Evolutionary conservation across 2,329 filamentous ascomycete genomes (phyloP).

Genomic region (Colletotrichum sp.): DNA sequence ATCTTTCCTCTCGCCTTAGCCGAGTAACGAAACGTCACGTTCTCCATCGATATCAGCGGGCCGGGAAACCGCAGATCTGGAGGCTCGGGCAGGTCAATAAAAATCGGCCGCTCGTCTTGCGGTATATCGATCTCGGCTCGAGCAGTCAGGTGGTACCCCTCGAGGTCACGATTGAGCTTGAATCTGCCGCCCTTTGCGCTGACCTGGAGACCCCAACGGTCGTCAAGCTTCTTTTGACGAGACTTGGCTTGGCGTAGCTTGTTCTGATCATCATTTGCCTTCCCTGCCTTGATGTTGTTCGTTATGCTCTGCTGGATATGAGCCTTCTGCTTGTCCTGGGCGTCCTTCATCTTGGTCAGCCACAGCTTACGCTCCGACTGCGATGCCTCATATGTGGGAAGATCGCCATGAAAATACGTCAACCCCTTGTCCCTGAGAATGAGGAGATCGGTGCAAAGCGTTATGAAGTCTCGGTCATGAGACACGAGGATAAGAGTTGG

Average conservation of each 20-base stretch:
- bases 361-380: conserved; percentile 71
- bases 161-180: conserved; percentile 78
- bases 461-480: conserved; percentile 83
- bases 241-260: conserved; percentile 86
- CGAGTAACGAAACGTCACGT: conserved; percentile 69
- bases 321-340: conserved; percentile 79
- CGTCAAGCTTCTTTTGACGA: conserved; percentile 83
- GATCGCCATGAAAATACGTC: conserved; percentile 76
- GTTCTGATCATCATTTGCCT: conserved; percentile 81
- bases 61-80: conserved; percentile 78
- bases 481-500: conserved; percentile 80
- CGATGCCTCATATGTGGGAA: conserved; percentile 74
- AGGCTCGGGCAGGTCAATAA: conserved; percentile 65
- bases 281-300: conserved; percentile 76
- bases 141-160: conserved; percentile 62
- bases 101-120: conserved; percentile 62
- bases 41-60: conserved; percentile 74
- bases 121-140: conserved; percentile 77
- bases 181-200: conserved; percentile 75
- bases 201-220: conserved; percentile 79
- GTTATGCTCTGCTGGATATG: conserved; percentile 82
- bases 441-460: conserved; percentile 78
- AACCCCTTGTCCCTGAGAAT: conserved; percentile 76
- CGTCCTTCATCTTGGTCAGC: conserved; percentile 78
- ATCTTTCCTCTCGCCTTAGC: conserved; percentile 29